These are phyloP conservation scores for Pavlovales sp. DNA, from an alignment of 208 protist genomes.

Conservation along the genomic window DNA sequence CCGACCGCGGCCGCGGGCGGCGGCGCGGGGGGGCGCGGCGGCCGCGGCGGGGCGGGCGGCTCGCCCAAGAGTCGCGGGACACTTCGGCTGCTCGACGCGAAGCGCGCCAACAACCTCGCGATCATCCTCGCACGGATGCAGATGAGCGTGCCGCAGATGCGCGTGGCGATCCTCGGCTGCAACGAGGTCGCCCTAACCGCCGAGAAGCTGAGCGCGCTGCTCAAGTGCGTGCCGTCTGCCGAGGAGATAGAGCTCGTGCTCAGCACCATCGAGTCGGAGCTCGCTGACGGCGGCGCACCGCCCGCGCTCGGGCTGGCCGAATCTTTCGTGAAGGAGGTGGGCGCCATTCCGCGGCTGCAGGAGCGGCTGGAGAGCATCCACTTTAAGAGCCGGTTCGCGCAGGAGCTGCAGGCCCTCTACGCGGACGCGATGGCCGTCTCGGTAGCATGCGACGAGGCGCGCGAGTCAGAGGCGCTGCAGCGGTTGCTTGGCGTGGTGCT, in stretches of 20 bases:
- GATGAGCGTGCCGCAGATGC: conserved; percentile 18
- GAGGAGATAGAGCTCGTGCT: conserved; percentile 35
- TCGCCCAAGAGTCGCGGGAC: not conserved
- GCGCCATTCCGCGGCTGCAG: conserved; percentile 10
- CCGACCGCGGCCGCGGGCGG: not conserved
- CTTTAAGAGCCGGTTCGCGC: not conserved
- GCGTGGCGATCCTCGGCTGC: conserved; percentile 33
- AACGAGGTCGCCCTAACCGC: conserved; percentile 34
- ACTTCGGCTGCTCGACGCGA: not conserved
- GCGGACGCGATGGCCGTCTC: not conserved
- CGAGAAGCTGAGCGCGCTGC: conserved; percentile 40
- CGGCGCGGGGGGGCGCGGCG: not conserved
- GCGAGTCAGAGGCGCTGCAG: conserved; percentile 16
- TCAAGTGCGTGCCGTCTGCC: conserved; percentile 36
- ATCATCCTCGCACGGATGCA: conserved; percentile 57
- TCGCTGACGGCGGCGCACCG: not conserved
- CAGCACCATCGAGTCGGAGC: not conserved
- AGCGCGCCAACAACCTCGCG: conserved; percentile 27
- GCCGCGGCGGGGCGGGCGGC: not conserved
- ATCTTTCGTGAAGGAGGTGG: conserved; percentile 42
- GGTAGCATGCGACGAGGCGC: conserved; percentile 28
- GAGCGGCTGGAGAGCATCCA: conserved; percentile 7
- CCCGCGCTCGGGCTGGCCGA: conserved; percentile 26
- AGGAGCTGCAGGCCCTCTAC: not conserved
- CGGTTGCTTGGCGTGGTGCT: conserved; percentile 47